phyloP scores from a whole-genome alignment of 805 yeast species.

The Hanseniaspora osmophila region DNA sequence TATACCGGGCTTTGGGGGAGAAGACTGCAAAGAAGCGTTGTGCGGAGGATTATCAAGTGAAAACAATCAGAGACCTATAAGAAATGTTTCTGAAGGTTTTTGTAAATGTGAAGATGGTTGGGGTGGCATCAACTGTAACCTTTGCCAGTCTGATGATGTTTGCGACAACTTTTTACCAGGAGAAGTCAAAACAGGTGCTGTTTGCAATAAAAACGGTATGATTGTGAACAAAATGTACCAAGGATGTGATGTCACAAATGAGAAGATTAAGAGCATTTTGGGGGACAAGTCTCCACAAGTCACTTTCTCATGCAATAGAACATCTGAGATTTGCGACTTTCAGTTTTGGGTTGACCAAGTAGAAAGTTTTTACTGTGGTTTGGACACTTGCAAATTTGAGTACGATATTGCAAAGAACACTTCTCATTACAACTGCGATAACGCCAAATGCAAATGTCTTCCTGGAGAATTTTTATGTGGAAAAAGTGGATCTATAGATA shows the following conservation, averaged over 20 bases:
- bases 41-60: conserved; percentile 75
- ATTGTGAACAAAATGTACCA: conserved; percentile 70
- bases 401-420: conserved; percentile 47
- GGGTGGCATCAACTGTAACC: conserved; percentile 87
- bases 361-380: conserved; percentile 84
- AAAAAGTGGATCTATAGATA: conserved; percentile 83
- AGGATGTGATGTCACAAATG: conserved; percentile 88
- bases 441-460: conserved; percentile 73
- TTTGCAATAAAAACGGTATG: conserved; percentile 78
- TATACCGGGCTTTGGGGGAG: conserved; percentile 84
- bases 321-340: conserved; percentile 58
- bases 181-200: conserved; percentile 42
- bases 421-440: conserved; percentile 65
- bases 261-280: conserved; percentile 68
- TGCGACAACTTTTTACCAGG: conserved; percentile 86
- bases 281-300: conserved; percentile 80
- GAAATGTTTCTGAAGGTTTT: conserved; percentile 28
- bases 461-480: conserved; percentile 94
- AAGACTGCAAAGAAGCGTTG: conserved; percentile 74
- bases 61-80: conserved; percentile 41
- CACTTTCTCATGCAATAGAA: conserved; percentile 73
- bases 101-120: conserved; percentile 81
- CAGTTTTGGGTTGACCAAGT: conserved; percentile 91
- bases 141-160: conserved; percentile 58
- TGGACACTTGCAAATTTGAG: conserved; percentile 56